A percentile compares a stretch with the other conserved stretches of the same genome.
Evolutionary conservation across 2,329 filamentous ascomycete species (phyloP).

Genomic region (Pseudogymnoascus sp.): DNA sequence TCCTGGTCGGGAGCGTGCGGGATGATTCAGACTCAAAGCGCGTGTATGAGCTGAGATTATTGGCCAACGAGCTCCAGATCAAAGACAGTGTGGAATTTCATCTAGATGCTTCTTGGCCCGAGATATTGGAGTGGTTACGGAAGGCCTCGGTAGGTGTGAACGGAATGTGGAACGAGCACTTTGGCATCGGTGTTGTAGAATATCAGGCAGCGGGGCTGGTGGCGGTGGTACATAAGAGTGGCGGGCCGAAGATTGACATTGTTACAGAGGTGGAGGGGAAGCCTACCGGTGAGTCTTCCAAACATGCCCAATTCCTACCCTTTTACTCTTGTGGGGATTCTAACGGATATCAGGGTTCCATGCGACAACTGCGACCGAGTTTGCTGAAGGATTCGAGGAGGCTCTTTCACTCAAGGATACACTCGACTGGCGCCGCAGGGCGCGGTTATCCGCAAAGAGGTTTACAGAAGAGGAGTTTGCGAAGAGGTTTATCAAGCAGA

Average conservation of each 20-base stretch:
- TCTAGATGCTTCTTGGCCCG: constrained; percentile 80
- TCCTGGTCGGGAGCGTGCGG: constrained; percentile 87
- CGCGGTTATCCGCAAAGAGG: constrained; percentile 66
- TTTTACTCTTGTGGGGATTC: neutral
- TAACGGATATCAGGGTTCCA: constrained; percentile 58
- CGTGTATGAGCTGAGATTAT: constrained; percentile 79
- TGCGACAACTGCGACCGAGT: constrained; percentile 68
- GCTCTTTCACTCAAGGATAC: constrained; percentile 60
- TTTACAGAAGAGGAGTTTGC: constrained; percentile 87
- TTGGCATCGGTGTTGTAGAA: constrained; percentile 95
- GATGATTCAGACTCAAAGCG: constrained; percentile 70
- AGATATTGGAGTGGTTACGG: constrained; percentile 71
- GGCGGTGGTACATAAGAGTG: constrained; percentile 84
- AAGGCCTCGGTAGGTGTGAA: constrained; percentile 81
- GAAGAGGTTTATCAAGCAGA: constrained; percentile 64
- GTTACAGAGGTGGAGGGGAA: constrained; percentile 71
- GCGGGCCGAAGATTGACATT: constrained; percentile 88
- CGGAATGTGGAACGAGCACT: constrained; percentile 99
- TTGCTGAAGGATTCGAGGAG: constrained; percentile 69
- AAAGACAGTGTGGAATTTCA: constrained; percentile 80
- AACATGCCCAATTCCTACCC: neutral
- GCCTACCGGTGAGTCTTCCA: constrained; percentile 54
- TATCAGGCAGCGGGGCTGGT: constrained; percentile 94
- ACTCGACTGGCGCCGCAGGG: constrained; percentile 64
- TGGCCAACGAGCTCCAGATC: constrained; percentile 79